Base-by-base conservation (phyloP, 179 eudicot genomes). In the Gypsophila paniculata region DNA sequence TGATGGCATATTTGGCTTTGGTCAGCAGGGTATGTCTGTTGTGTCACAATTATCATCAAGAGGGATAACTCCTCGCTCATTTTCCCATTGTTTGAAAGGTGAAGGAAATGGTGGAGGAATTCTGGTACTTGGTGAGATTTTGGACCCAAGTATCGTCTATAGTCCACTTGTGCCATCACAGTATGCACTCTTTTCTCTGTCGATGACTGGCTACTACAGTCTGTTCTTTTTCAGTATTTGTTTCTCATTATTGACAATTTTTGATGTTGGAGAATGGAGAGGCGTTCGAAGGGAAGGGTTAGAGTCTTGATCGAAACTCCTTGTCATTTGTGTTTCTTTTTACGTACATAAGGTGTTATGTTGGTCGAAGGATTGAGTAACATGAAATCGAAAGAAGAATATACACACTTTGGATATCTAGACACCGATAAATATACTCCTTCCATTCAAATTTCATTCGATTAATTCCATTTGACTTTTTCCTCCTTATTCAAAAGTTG, bases 1-100 rank as follows among this genome's bases (percentile, higher is more conserved):
- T 78, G 98, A 93, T 82, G 98, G 98, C 44, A 93, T 93, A 53
- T 84, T 93, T 81, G 98, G 98, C 15, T 91, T 93, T 79, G 98
- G 98, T 66, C 97, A 82, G 79, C 91, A 91, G 78, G 81, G 92
- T 26, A 82, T 89, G 44, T 93, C 98, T 51, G 97, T 93, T 39
- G 81, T 91, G 68, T 89, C 98, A 49, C 98, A 93, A 72, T 76
- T 93, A 62, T 85, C 97, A 32, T 86, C 90, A 10, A 84, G 82
- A 74, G 89, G 97, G 36, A 82, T 93, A 73, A 91, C 97, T 61
- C 98, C 98, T 38, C 90, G 84, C 64, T 87, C 88, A 49, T 93
- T 93, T 85, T 93, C 98, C 70, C 97, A 93, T 80, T 93, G 98
- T 90, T 80, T 93, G 86, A 91, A 83, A 81, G 97, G 97, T 75